Percentiles rank a stretch among this genome's conserved stretches.
Conservation (phyloP, 192 early-diverging fungal genomes). For the Lunasporangiospora selenospora region DNA sequence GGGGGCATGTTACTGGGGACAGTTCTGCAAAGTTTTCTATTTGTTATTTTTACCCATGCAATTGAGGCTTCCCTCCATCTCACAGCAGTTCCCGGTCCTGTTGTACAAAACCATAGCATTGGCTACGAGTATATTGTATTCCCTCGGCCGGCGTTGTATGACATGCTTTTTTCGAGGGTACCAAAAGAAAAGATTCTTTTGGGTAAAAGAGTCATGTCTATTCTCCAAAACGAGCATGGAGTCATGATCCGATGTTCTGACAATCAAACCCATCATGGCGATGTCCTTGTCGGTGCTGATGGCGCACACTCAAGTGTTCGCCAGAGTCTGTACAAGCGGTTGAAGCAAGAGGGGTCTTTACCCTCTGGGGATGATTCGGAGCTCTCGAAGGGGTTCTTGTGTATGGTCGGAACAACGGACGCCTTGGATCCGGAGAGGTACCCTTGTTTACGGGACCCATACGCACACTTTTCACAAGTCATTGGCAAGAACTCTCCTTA, state of each 20-base stretch:
- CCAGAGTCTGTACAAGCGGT: background rate
- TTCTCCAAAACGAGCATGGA: constrained; percentile 3
- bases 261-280: constrained; percentile 5
- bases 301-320: constrained; percentile 13
- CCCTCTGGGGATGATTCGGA: background rate
- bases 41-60: too few relatives aligned
- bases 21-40: too few relatives aligned
- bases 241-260: constrained; percentile 10
- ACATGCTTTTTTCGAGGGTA: constrained; percentile 3
- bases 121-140: too few relatives aligned
- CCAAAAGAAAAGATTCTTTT: constrained; percentile 2
- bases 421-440: constrained; percentile 6
- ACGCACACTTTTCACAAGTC: background rate
- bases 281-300: constrained; percentile 22
- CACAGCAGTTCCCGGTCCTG: too few relatives aligned
- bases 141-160: background rate
- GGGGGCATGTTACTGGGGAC: too few relatives aligned
- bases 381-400: constrained; percentile 3
- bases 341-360: background rate
- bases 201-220: constrained; percentile 4
- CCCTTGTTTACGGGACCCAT: background rate
- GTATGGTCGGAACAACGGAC: constrained; percentile 18
- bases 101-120: too few relatives aligned
- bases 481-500: constrained; percentile 1
- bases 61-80: too few relatives aligned